Percentiles rank a stretch among this genome's conserved stretches.
Conservation (phyloP, 2,329 filamentous ascomycete genomes). For the Aspergillus texensis region DNA sequence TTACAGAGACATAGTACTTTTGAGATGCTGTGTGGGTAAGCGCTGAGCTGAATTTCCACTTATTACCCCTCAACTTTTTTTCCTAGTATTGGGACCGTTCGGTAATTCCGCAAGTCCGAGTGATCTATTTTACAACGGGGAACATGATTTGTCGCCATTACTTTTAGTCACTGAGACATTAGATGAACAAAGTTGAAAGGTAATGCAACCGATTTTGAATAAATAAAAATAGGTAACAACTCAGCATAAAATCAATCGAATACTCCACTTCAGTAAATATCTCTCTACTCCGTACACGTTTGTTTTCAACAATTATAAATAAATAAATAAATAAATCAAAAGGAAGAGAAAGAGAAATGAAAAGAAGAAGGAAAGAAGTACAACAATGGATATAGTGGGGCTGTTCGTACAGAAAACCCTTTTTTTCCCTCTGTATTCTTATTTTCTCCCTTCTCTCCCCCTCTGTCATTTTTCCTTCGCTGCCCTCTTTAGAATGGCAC, state of each 20-base stretch:
- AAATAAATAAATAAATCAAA: neutral
- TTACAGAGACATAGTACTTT: neutral
- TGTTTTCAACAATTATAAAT: neutral
- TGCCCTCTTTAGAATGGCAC: neutral
- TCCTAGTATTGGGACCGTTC: neutral
- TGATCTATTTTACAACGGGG: neutral
- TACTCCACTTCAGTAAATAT: neutral
- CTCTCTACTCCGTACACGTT: neutral
- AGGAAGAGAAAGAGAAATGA: too few relatives aligned
- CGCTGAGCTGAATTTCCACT: neutral
- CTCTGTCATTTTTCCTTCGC: neutral
- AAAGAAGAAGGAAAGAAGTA: neutral
- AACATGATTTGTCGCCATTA: neutral
- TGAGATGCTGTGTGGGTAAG: neutral
- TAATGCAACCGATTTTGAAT: neutral
- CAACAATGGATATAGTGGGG: neutral
- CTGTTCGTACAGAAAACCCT: neutral
- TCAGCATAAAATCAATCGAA: neutral
- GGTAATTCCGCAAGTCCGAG: slow-evolving; percentile 1
- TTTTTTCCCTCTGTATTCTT: neutral
- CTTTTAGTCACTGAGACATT: neutral
- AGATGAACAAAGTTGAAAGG: neutral
- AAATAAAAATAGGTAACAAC: neutral
- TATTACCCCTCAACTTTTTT: neutral
- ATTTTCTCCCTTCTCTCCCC: neutral